Evolutionary conservation across 495 filamentous ascomycete genomes (phyloP).

Genomic region (Bacidia gigantensis): DNA sequence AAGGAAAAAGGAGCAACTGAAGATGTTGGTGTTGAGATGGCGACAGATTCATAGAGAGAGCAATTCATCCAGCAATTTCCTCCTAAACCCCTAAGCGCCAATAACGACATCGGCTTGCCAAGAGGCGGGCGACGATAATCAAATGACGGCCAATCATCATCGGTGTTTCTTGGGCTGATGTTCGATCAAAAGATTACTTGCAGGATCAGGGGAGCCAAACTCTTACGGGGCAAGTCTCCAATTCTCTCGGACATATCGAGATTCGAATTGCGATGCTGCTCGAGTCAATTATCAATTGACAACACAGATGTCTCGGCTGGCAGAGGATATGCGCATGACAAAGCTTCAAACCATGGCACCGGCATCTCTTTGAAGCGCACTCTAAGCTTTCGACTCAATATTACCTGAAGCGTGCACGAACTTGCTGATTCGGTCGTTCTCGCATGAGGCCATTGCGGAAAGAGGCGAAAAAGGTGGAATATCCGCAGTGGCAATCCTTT

Average conservation of each 20-base stretch:
- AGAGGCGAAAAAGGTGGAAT: neutral
- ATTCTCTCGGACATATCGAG: neutral
- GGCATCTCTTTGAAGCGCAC: neutral
- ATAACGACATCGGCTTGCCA: neutral
- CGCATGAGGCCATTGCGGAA: neutral
- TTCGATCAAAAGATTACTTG: neutral
- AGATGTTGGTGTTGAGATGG: neutral
- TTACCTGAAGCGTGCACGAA: neutral
- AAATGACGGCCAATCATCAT: too few relatives aligned
- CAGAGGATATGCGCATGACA: neutral
- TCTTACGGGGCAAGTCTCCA: neutral
- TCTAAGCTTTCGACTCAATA: neutral
- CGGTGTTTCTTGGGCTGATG: neutral
- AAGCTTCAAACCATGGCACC: neutral
- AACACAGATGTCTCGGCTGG: too few relatives aligned
- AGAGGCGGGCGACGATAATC: too few relatives aligned
- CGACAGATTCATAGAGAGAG: neutral
- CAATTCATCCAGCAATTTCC: neutral
- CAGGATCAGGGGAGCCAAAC: neutral
- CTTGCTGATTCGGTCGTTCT: neutral
- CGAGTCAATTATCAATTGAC: too few relatives aligned
- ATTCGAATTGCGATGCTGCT: neutral
- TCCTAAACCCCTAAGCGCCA: neutral
- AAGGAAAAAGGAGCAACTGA: conserved; percentile 8
- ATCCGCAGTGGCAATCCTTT: neutral